Base-by-base conservation (phyloP, 179 eudicot species). In the Drosera spatulata region DNA sequence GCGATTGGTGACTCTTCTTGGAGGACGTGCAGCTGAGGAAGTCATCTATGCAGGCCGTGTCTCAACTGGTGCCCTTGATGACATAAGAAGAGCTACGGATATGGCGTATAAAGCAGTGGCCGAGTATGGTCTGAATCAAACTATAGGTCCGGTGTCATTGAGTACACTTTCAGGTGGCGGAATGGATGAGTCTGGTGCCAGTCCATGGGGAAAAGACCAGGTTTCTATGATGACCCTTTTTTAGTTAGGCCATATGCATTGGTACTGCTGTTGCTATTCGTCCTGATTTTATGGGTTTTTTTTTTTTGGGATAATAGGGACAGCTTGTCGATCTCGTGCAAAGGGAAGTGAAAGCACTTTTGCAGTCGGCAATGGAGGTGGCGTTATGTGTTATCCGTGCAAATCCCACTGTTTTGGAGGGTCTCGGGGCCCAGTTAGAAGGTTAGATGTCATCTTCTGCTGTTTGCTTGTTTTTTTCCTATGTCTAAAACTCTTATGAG, bases 11-110 rank as follows among this genome's bases (percentile, higher is more conserved):
- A 88, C 95, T 39, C 98, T 91, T 69, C 98, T 91, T 50, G 98
- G 98, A 49, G 98, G 98, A 5, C 98, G 95, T 74, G 98, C 98
- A 53, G 96, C 98, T 2, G 98, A 91, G 76, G 96, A 91, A 72
- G 70, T 88, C 50, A 71, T 77, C 45, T 91, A 80, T 69, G 74
- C 85, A 5, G 98, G 96, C 14, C 96, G 98, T 75, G 96, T 91
- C 64, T 88, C 96, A 49, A 91, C 98, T 4, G 98, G 98, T 69
- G 96, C 98, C 42, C 82, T 88, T 71, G 98, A 88, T 63, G 98
- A 91, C 69, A 88, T 91, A 62, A 76, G 90, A 56, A 80, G 87
- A 75, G 98, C 98, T 49, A 88, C 96, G 11, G 95, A 86, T 61
- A 84, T 91, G 87, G 98, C 96, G 40, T 88, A 88, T 76, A 88